Evolutionary conservation across 2,329 filamentous ascomycete species (phyloP), one percentile per base, ranked within the genome.

Genomic region (Claviceps africana): DNA sequence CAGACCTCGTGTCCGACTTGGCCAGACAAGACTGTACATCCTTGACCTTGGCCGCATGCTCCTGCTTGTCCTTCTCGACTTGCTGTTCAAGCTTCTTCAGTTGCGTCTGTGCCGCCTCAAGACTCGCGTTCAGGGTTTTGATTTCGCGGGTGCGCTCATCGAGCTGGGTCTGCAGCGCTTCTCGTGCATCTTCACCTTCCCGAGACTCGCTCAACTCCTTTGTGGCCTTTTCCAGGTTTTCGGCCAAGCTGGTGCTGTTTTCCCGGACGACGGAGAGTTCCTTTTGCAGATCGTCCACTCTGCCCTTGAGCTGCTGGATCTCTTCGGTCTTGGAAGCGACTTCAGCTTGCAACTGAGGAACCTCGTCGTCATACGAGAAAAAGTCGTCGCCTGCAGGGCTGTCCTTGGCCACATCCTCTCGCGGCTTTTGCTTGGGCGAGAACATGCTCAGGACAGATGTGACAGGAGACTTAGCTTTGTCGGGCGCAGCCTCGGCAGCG

Each of bases 361-460:
- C 75, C 67, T 97, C 91, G 49, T 85, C 84, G 54, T 97, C 90
- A 60, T 89, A 94, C 0, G 89, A 95, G 68, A 96, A 96, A 67
- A 96, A 85, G 48, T 95, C 87, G 57, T 90, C 86, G 19, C 67
- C 70, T 4, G 68, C 46, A 13, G 55, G 8, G 15, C 35, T 44
- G 25, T 46, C 65, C 3, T 63, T 58, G 33, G 66, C 63, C 8
- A 63, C 57, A 21, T 61, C 59, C 22, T 50, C 47, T 47, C 67
- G 58, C 5, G 67, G 56, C 54, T 71, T 72, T 37, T 73, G 70
- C 56, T 67, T 74, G 3, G 72, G 71, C 2, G 74, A 77, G 57
- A 76, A 75, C 57, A 76, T 68, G 37, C 72, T 67, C 2, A 77
- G 61, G 28, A 75, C 74, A 0, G 72, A 72, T 8, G 70, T 65